These are phyloP conservation scores for Ascochyta viciae-villosae DNA, from an alignment of 2,329 filamentous ascomycete species.

Conservation along the genomic window DNA sequence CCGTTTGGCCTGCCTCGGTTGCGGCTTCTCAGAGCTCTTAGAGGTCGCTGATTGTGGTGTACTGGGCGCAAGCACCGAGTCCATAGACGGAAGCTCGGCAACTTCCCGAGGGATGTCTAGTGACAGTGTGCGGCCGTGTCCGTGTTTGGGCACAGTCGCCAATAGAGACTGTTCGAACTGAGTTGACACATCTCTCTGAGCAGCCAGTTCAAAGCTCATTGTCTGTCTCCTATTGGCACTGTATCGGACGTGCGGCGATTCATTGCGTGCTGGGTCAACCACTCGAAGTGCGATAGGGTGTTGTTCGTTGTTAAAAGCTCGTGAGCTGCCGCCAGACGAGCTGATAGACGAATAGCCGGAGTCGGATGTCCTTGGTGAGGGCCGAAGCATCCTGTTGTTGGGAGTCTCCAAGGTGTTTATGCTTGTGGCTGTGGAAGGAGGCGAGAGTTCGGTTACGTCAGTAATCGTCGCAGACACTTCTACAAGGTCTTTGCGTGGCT, in stretches of 20 bases:
- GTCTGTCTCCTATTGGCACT: slow-evolving; percentile 17
- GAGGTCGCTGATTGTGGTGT: slow-evolving; percentile 31
- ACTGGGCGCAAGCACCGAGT: slow-evolving; percentile 1
- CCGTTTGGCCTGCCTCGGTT: slow-evolving; percentile 29
- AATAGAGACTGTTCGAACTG: slow-evolving; percentile 5
- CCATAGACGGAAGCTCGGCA: slow-evolving; percentile 14
- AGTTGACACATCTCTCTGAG: not conserved
- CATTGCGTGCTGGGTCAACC: not conserved
- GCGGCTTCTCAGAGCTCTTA: slow-evolving; percentile 28
- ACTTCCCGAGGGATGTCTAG: slow-evolving; percentile 20
- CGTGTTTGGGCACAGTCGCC: slow-evolving; percentile 8
- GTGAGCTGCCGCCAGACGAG: slow-evolving; percentile 4
- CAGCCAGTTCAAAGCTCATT: slow-evolving; percentile 5
- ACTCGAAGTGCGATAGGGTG: slow-evolving; percentile 9
- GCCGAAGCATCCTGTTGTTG: slow-evolving; percentile 19
- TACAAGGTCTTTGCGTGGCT: slow-evolving; percentile 3
- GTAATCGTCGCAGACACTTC: slow-evolving; percentile 15
- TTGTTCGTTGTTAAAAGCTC: slow-evolving; percentile 1
- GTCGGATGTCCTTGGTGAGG: slow-evolving; percentile 42
- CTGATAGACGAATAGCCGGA: slow-evolving; percentile 50
- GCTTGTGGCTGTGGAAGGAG: slow-evolving; percentile 17
- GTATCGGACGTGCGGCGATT: not conserved
- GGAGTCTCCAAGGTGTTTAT: slow-evolving; percentile 8
- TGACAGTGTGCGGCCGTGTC: slow-evolving; percentile 11
- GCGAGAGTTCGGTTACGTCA: slow-evolving; percentile 11